A percentile compares a stretch with the other conserved stretches of the same genome.
phyloP scores from a whole-genome alignment of 495 filamentous ascomycete species.

The Neurospora sp. region DNA sequence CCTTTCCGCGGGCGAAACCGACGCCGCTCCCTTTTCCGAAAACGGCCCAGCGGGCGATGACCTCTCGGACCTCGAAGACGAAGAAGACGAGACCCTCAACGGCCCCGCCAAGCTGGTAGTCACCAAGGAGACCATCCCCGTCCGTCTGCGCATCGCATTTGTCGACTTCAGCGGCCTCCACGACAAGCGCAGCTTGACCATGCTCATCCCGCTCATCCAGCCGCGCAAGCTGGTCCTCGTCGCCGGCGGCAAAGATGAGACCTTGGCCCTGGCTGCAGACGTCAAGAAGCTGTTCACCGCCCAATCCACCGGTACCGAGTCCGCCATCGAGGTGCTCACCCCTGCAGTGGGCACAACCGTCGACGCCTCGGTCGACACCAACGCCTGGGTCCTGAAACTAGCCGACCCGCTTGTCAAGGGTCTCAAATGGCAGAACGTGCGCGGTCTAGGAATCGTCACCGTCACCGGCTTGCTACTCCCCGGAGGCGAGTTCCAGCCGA shows the following conservation, averaged over 20 bases:
- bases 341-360: constrained; percentile 60
- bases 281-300: constrained; percentile 65
- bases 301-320: constrained; percentile 29
- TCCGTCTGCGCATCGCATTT: constrained; percentile 68
- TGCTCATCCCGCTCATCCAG: constrained; percentile 89
- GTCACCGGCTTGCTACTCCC: constrained; percentile 55
- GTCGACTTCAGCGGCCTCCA: constrained; percentile 90
- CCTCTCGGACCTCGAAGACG: constrained; percentile 44
- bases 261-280: constrained; percentile 62
- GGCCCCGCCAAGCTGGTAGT: constrained; percentile 69
- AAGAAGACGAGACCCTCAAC: constrained; percentile 43
- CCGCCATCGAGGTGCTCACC: constrained; percentile 59
- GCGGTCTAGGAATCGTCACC: constrained; percentile 79
- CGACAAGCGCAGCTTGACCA: constrained; percentile 83
- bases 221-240: constrained; percentile 88
- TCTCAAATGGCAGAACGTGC: constrained; percentile 90
- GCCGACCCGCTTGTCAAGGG: constrained; percentile 70
- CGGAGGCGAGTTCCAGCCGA: constrained; percentile 39
- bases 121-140: constrained; percentile 45
- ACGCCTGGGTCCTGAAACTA: constrained; percentile 91
- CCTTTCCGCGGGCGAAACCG: constrained; percentile 30
- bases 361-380: constrained; percentile 93
- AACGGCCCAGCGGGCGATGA: constrained; percentile 38
- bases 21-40: constrained; percentile 24
- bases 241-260: constrained; percentile 70